These are phyloP conservation scores for Botrytis pseudocinerea DNA, from an alignment of 2,329 filamentous ascomycete species.

Conservation along the genomic window DNA sequence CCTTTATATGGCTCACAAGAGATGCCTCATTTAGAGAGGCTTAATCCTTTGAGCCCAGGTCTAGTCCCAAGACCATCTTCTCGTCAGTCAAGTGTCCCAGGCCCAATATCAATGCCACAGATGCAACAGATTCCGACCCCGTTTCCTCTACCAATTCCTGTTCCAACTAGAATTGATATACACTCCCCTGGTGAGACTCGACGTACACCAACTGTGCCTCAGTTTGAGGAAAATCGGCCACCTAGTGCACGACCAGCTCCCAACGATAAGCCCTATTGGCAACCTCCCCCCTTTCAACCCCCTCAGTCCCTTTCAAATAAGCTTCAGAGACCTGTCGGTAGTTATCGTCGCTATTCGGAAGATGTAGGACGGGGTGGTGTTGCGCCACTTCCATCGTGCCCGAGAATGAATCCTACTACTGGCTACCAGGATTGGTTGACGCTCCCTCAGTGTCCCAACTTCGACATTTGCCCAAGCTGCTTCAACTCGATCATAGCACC, in stretches of 20 bases:
- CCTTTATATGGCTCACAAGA: conserved; percentile 32
- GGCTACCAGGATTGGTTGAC: conserved; percentile 80
- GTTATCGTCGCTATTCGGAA: conserved; percentile 57
- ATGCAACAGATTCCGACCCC: conserved; percentile 24
- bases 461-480: conserved; percentile 83
- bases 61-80: conserved; percentile 27
- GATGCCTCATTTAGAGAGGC: conserved; percentile 29
- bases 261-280: conserved; percentile 43
- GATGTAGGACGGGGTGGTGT: conserved; percentile 48
- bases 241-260: conserved; percentile 24
- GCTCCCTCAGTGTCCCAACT: conserved; percentile 65
- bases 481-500: conserved; percentile 68
- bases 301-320: conserved; percentile 27
- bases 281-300: conserved; percentile 49
- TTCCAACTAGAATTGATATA: conserved; percentile 30
- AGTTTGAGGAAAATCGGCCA: conserved; percentile 28
- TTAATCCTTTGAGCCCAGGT: conserved; percentile 33
- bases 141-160: conserved; percentile 31
- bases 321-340: conserved; percentile 47
- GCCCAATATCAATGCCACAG: conserved; percentile 19
- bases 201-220: conserved; percentile 27
- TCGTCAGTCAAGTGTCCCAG: conserved; percentile 28
- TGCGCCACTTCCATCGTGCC: conserved; percentile 65
- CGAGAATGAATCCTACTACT: conserved; percentile 60
- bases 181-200: conserved; percentile 30